phyloP scores from a whole-genome alignment of 1,284 basidiomycete genomes.

The Sporisorium graminicola region DNA sequence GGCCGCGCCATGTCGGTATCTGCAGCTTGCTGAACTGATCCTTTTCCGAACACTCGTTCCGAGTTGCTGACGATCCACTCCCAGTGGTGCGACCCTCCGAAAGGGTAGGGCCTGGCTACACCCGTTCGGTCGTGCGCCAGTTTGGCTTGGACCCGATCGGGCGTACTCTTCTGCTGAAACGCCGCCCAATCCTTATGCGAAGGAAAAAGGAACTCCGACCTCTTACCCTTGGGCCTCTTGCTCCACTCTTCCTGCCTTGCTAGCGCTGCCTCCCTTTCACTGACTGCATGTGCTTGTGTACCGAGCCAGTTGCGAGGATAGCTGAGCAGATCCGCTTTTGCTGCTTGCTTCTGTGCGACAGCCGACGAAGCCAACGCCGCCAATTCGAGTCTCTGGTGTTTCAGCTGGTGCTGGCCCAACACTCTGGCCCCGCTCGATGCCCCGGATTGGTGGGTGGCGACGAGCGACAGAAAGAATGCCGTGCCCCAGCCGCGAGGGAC shows the following conservation, averaged over 20 bases:
- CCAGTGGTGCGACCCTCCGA: constrained; percentile 29
- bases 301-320: constrained; percentile 62
- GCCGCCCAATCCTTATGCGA: constrained; percentile 42
- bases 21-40: neutral
- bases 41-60: constrained; percentile 19
- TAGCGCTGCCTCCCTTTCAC: constrained; percentile 30
- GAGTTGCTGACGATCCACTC: constrained; percentile 44
- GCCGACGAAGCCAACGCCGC: constrained; percentile 19
- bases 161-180: constrained; percentile 15
- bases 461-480: constrained; percentile 63
- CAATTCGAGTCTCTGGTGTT: constrained; percentile 52
- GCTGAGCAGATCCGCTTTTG: constrained; percentile 17
- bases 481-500: constrained; percentile 66
- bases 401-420: constrained; percentile 59
- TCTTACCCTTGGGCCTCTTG: constrained; percentile 60
- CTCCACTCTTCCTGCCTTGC: constrained; percentile 47
- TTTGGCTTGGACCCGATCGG: constrained; percentile 16
- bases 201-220: constrained; percentile 49
- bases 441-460: constrained; percentile 54
- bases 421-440: constrained; percentile 51
- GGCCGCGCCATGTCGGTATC: neutral
- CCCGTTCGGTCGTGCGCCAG: constrained; percentile 32
- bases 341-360: constrained; percentile 2
- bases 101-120: constrained; percentile 31
- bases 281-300: constrained; percentile 31